Evolutionary conservation across 495 filamentous ascomycete genomes (phyloP).

Genomic region (Penicillium parvum): DNA sequence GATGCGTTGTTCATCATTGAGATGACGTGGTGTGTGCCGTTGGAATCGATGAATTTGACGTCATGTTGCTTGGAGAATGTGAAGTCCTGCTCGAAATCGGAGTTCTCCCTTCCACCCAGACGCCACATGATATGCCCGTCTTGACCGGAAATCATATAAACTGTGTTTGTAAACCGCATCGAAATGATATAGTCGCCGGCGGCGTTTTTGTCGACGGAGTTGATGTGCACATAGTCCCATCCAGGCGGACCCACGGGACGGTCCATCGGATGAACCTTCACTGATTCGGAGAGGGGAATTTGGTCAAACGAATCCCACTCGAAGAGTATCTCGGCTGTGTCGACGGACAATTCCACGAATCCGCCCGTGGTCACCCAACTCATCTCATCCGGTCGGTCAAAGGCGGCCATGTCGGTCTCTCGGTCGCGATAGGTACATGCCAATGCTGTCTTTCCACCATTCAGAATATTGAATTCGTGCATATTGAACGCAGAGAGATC

Average conservation of each 20-base stretch:
- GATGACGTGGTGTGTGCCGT: conserved; percentile 38
- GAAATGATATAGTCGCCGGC: conserved; percentile 55
- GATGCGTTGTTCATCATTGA: conserved; percentile 51
- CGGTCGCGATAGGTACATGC: conserved; percentile 40
- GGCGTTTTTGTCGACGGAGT: conserved; percentile 51
- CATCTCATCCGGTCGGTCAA: conserved; percentile 27
- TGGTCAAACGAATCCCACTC: conserved; percentile 40
- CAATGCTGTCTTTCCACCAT: conserved; percentile 32
- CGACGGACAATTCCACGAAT: conserved; percentile 40
- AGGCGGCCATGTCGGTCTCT: conserved; percentile 29
- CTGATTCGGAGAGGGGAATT: neutral
- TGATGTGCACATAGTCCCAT: conserved; percentile 58
- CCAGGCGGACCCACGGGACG: conserved; percentile 16
- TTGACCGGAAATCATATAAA: conserved; percentile 52
- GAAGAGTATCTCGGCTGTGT: conserved; percentile 33
- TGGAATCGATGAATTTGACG: conserved; percentile 46
- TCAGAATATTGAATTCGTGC: conserved; percentile 42
- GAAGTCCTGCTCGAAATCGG: conserved; percentile 44
- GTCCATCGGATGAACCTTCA: too few species aligned
- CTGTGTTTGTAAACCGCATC: conserved; percentile 48
- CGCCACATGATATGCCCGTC: conserved; percentile 55
- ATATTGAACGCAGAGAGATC: conserved; percentile 33
- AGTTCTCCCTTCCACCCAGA: conserved; percentile 41
- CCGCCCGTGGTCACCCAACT: conserved; percentile 30
- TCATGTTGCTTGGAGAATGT: conserved; percentile 57